Evolutionary conservation across 129 eudicot genomes (phyloP).

Genomic region (Ambrosia trifida): DNA sequence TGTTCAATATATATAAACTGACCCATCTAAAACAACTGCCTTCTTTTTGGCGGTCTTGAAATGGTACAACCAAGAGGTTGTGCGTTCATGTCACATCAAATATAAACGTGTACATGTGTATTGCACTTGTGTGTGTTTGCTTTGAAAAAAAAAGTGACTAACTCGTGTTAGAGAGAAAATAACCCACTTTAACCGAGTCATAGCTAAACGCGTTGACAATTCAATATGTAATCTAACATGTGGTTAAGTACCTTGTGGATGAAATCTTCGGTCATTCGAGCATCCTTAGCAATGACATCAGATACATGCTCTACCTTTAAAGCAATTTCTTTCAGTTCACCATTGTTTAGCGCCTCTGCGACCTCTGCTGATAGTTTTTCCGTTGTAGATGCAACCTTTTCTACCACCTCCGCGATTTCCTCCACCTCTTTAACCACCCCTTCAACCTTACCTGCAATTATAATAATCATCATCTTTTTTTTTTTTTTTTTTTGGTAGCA

Average conservation of each 20-base stretch:
- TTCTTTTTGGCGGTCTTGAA: too few relatives aligned
- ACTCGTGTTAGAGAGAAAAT: background rate
- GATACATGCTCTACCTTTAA: slow-evolving; percentile 50
- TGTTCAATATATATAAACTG: background rate
- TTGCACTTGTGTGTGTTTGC: background rate
- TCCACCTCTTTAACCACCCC: slow-evolving; percentile 55
- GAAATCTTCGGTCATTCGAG: slow-evolving; percentile 44
- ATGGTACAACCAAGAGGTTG: background rate
- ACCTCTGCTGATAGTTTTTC: slow-evolving; percentile 52
- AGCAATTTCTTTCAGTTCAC: slow-evolving; percentile 54
- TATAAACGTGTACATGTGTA: background rate
- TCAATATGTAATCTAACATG: background rate
- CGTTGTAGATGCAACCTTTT: slow-evolving; percentile 55
- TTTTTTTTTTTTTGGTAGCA: too few relatives aligned
- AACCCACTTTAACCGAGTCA: background rate
- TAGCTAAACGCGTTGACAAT: background rate
- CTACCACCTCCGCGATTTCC: slow-evolving; percentile 59
- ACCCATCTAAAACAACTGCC: background rate
- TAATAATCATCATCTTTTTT: slow-evolving; percentile 1
- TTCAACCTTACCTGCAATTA: slow-evolving; percentile 49
- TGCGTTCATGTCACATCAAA: too few relatives aligned
- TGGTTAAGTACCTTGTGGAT: slow-evolving; percentile 51
- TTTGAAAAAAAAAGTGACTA: background rate
- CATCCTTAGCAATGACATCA: slow-evolving; percentile 50
- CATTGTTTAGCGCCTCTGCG: slow-evolving; percentile 51